phyloP scores from a whole-genome alignment of 306 rosid species.

The Dryas drummondii region DNA sequence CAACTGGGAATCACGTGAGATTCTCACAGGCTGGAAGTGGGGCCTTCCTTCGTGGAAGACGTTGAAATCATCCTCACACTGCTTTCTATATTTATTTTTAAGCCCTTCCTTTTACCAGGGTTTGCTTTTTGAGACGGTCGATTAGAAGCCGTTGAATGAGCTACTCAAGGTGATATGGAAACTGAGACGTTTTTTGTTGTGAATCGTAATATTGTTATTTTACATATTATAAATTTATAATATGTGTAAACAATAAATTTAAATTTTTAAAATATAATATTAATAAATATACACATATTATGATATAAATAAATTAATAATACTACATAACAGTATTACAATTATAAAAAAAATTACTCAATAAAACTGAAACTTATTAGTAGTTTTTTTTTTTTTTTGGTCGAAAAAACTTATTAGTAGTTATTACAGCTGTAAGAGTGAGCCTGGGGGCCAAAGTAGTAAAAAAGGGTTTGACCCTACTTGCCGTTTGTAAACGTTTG shows the following conservation, averaged over 20 bases:
- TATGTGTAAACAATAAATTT: no score
- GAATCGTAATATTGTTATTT: no score
- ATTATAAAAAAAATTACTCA: no score
- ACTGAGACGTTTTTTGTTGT: no score
- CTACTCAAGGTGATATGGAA: not conserved
- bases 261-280: no score
- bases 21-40: constrained; percentile 91
- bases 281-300: no score
- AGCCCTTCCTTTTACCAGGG: constrained; percentile 3
- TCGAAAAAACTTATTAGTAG: no score
- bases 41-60: constrained; percentile 62
- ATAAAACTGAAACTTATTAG: no score
- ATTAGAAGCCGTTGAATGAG: constrained; percentile 30
- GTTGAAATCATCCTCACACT: constrained; percentile 36
- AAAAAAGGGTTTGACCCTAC: constrained; percentile 55
- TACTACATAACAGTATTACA: no score
- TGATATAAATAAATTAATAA: no score
- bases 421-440: constrained; percentile 48
- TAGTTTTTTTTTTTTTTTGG: no score
- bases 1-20: constrained; percentile 79
- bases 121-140: constrained; percentile 1
- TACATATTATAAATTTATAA: no score
- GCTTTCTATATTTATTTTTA: not conserved
- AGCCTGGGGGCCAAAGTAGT: constrained; percentile 30
- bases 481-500: constrained; percentile 40